These are phyloP conservation scores for Hondaea fermentalgiana DNA, from an alignment of 108 stramenopile species.

Conservation along the genomic window DNA sequence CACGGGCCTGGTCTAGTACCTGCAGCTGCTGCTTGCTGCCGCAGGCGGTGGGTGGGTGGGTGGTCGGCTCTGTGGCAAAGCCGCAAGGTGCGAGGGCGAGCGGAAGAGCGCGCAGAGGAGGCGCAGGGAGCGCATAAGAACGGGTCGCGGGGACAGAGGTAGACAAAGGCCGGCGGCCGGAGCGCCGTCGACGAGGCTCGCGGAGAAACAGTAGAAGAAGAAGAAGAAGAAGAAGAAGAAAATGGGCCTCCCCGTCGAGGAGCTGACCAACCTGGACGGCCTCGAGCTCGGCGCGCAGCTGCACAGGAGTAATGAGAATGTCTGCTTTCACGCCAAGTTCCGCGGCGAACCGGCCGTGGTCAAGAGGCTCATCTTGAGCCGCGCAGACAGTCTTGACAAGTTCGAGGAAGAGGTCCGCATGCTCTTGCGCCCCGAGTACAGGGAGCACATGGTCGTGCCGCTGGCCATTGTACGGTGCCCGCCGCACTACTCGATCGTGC, in stretches of 20 bases:
- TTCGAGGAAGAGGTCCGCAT: slow-evolving; percentile 12
- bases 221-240: too few relatives aligned
- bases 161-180: too few relatives aligned
- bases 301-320: slow-evolving; percentile 4
- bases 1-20: too few relatives aligned
- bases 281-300: not conserved
- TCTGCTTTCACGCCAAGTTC: slow-evolving; percentile 5
- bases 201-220: too few relatives aligned
- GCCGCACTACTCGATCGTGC: slow-evolving; percentile 15
- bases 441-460: not conserved
- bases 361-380: not conserved
- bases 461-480: not conserved
- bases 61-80: too few relatives aligned
- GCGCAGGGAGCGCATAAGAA: too few relatives aligned
- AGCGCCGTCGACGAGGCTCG: too few relatives aligned
- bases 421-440: not conserved
- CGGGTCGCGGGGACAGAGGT: too few relatives aligned
- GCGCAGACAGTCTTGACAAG: not conserved
- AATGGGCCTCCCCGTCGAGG: not conserved
- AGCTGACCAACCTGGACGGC: not conserved
- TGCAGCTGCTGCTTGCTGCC: too few relatives aligned
- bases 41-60: too few relatives aligned
- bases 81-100: too few relatives aligned
- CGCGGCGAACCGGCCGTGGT: slow-evolving; percentile 12
- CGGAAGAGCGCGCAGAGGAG: too few relatives aligned